A percentile compares a stretch with the other conserved stretches of the same genome.
phyloP scores from a whole-genome alignment of 2,329 filamentous ascomycete species.

The Monilinia fructicola region DNA sequence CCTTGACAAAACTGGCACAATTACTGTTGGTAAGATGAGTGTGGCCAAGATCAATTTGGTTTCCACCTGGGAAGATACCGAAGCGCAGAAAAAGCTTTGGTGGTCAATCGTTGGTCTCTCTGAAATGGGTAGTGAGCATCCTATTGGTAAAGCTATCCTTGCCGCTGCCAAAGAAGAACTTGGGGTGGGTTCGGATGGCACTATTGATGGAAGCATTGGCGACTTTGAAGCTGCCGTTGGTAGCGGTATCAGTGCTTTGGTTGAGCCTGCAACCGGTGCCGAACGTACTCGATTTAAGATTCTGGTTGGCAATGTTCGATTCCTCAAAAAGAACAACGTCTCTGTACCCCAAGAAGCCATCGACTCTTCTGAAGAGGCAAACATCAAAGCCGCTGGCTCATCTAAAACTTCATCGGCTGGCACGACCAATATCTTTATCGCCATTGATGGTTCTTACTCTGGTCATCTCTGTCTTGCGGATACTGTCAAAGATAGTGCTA shows the following conservation, averaged over 20 bases:
- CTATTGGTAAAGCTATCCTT: slow-evolving; percentile 87
- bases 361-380: slow-evolving; percentile 60
- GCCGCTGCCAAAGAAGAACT: slow-evolving; percentile 73
- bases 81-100: slow-evolving; percentile 75
- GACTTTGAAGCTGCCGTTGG: slow-evolving; percentile 84
- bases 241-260: slow-evolving; percentile 76
- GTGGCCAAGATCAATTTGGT: slow-evolving; percentile 72
- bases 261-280: slow-evolving; percentile 71
- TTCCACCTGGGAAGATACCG: slow-evolving; percentile 66
- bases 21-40: slow-evolving; percentile 94
- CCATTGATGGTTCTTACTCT: slow-evolving; percentile 77
- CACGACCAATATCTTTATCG: slow-evolving; percentile 87
- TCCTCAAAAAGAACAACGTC: slow-evolving; percentile 70
- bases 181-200: slow-evolving; percentile 66
- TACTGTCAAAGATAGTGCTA: slow-evolving; percentile 84
- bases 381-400: slow-evolving; percentile 45
- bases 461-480: slow-evolving; percentile 84
- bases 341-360: slow-evolving; percentile 63
- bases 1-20: slow-evolving; percentile 92
- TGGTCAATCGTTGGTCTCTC: slow-evolving; percentile 96
- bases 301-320: slow-evolving; percentile 79
- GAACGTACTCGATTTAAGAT: slow-evolving; percentile 73
- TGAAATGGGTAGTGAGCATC: slow-evolving; percentile 94
- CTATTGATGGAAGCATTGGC: slow-evolving; percentile 78
- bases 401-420: slow-evolving; percentile 53